phyloP scores from a whole-genome alignment of 2,329 filamentous ascomycete genomes.

The Fusarium oligoseptatum region DNA sequence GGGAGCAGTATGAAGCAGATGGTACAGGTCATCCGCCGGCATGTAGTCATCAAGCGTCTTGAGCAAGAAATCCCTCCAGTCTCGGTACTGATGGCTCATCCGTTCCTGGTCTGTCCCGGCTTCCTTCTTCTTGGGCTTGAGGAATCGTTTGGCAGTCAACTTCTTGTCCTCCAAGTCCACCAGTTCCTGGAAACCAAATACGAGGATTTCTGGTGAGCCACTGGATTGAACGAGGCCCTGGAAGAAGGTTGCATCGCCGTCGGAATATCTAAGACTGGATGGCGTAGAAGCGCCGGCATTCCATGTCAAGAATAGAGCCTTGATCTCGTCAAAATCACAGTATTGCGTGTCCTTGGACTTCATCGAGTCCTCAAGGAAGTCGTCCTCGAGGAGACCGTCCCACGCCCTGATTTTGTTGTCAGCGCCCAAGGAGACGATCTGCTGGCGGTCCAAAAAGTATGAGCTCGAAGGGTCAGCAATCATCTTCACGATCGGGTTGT shows the following conservation, averaged over 20 bases:
- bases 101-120: conserved; percentile 84
- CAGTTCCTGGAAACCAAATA: conserved; percentile 99
- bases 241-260: conserved; percentile 82
- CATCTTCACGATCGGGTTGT: conserved; percentile 83
- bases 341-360: conserved; percentile 85
- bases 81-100: conserved; percentile 97
- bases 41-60: conserved; percentile 87
- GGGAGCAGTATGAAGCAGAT: conserved; percentile 85
- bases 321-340: conserved; percentile 86
- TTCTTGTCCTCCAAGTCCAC: conserved; percentile 98
- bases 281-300: conserved; percentile 98
- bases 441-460: conserved; percentile 85
- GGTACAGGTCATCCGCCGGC: conserved; percentile 81
- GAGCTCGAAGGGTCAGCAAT: conserved; percentile 83
- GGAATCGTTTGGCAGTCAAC: conserved; percentile 93
- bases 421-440: conserved; percentile 87
- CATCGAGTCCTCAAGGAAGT: conserved; percentile 95
- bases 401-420: conserved; percentile 88
- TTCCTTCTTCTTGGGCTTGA: conserved; percentile 91
- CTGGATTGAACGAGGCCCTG: conserved; percentile 82
- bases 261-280: conserved; percentile 78
- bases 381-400: conserved; percentile 93
- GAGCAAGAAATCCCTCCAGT: conserved; percentile 92
- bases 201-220: conserved; percentile 85
- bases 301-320: conserved; percentile 89